Conservation (phyloP, 805 yeast species). For the Starmerella bombi region DNA sequence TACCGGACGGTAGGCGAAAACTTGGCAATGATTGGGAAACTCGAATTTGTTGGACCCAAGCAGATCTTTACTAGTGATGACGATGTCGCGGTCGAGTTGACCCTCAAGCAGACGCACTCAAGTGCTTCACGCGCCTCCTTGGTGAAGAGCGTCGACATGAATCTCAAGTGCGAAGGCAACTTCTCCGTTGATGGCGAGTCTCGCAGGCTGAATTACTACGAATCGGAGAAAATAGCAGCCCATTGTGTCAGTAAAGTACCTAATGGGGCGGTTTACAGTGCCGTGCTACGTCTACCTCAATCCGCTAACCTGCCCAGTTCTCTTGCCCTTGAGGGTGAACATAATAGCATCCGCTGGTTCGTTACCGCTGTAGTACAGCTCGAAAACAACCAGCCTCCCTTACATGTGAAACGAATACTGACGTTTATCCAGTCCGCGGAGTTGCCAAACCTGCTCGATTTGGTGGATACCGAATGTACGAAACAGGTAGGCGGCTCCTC, state of each 20-base stretch:
- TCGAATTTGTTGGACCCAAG: conserved; percentile 3
- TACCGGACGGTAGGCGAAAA: no score
- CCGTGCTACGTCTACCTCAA: conserved; percentile 8
- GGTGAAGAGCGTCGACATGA: conserved; percentile 1
- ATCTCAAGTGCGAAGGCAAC: conserved; percentile 8
- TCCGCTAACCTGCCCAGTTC: conserved; percentile 3
- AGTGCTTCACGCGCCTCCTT: conserved; percentile 1
- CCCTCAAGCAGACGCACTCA: neutral
- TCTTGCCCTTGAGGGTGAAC: conserved; percentile 1
- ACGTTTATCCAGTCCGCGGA: conserved; percentile 6
- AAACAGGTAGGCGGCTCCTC: conserved; percentile 5
- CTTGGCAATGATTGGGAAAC: conserved; percentile 3
- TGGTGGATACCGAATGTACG: conserved; percentile 10
- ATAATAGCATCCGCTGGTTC: conserved; percentile 9
- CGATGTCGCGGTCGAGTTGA: conserved; percentile 3
- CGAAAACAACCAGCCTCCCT: neutral
- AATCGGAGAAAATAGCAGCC: conserved; percentile 3
- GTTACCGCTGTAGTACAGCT: conserved; percentile 1
- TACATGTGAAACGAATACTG: neutral
- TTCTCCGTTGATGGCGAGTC: neutral
- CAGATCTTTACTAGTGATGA: conserved; percentile 11
- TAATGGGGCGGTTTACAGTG: conserved; percentile 1
- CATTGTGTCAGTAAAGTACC: conserved; percentile 1
- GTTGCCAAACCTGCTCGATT: conserved; percentile 7
- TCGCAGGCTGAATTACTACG: conserved; percentile 1